Percentiles rank a stretch among this genome's conserved stretches.
phyloP scores from a whole-genome alignment of 106 monocot species.

The Dendrobium chrysotoxum region DNA sequence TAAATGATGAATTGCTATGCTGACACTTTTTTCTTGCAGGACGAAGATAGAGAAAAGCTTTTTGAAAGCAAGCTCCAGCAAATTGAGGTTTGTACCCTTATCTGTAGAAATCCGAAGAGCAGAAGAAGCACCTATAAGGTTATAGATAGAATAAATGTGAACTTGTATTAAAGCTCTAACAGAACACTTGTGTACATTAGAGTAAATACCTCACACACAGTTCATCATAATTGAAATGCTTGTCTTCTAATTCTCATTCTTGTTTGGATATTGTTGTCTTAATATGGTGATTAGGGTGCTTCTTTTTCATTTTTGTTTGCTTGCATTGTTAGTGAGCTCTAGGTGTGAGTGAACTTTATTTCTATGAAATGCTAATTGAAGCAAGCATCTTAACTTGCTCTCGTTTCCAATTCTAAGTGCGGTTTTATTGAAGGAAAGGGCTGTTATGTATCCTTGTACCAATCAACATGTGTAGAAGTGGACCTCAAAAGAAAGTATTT shows the following conservation, averaged over 20 bases:
- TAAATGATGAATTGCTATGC: neutral
- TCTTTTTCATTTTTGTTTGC: neutral
- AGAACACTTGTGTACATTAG: neutral
- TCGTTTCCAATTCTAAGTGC: neutral
- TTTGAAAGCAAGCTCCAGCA: conserved; percentile 86
- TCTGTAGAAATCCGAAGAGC: neutral
- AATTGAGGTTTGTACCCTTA: conserved; percentile 57
- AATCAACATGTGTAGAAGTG: neutral
- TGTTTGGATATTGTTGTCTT: neutral
- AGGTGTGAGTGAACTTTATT: neutral
- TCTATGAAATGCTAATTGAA: neutral
- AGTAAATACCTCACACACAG: neutral
- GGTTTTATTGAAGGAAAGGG: neutral
- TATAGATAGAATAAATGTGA: neutral
- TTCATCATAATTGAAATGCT: neutral
- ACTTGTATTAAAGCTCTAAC: neutral
- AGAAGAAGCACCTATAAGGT: neutral
- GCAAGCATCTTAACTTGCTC: neutral
- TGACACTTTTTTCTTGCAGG: conserved; percentile 28
- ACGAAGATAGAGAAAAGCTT: conserved; percentile 84
- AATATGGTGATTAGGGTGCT: neutral
- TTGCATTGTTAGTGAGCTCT: neutral
- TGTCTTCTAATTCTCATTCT: neutral
- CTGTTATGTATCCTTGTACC: neutral
- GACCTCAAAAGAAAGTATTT: neutral